These are phyloP conservation scores for Lantana camara DNA, from an alignment of 257 asterid species.

Conservation along the genomic window DNA sequence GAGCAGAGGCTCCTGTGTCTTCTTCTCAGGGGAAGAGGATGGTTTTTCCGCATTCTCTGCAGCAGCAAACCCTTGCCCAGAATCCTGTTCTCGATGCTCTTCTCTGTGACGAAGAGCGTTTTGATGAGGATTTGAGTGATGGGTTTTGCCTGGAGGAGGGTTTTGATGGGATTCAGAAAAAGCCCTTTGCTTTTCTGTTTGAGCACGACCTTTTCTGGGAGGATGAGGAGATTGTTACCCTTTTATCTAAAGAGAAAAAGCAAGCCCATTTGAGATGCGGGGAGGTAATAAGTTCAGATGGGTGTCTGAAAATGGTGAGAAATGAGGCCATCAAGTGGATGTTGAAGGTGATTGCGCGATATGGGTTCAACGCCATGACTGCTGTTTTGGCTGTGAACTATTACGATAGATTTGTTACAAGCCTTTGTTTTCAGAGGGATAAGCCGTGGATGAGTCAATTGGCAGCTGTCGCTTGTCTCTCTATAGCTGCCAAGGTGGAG, in stretches of 20 bases:
- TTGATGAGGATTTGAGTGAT: conserved; percentile 48
- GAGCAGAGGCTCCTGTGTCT: conserved; percentile 51
- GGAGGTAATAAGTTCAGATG: conserved; percentile 34
- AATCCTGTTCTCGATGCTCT: conserved; percentile 59
- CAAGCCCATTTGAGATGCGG: conserved; percentile 30
- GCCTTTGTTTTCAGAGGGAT: conserved; percentile 63
- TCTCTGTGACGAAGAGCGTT: conserved; percentile 63
- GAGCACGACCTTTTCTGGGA: conserved; percentile 82
- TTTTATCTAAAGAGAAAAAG: conserved; percentile 59
- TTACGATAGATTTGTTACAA: conserved; percentile 62
- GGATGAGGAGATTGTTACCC: conserved; percentile 61
- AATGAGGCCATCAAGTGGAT: conserved; percentile 77
- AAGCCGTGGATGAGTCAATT: conserved; percentile 92
- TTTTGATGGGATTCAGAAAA: conserved; percentile 27
- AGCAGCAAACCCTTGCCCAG: conserved; percentile 37
- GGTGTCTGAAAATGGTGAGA: conserved; percentile 46
- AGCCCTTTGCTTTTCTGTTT: conserved; percentile 35
- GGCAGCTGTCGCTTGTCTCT: conserved; percentile 83
- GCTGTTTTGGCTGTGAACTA: conserved; percentile 72
- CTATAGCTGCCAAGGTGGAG: conserved; percentile 89
- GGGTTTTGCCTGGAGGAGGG: conserved; percentile 35
- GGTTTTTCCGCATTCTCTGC: conserved; percentile 47
- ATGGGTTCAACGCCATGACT: conserved; percentile 62
- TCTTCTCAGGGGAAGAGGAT: conserved; percentile 65
- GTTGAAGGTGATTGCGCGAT: conserved; percentile 52